phyloP scores from a whole-genome alignment of 306 rosid species.

The Albizia julibrissin region DNA sequence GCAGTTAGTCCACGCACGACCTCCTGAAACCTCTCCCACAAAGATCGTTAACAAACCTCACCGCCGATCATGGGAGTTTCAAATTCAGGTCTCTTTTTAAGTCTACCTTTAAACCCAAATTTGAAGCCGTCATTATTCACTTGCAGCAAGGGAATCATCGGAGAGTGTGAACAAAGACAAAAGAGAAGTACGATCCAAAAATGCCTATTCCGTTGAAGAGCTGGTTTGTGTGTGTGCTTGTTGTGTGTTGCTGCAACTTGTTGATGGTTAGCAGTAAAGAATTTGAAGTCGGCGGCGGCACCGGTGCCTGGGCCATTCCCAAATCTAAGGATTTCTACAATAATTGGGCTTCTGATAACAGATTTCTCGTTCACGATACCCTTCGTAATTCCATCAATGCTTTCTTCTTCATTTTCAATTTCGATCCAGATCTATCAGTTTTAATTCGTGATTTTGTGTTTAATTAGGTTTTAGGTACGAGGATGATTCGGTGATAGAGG shows the following conservation, averaged over 20 bases:
- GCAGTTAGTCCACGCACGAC: slow-evolving; percentile 27
- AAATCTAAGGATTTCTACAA: slow-evolving; percentile 51
- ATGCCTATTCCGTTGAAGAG: slow-evolving; percentile 39
- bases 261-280: slow-evolving; percentile 39
- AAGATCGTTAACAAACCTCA: slow-evolving; percentile 40
- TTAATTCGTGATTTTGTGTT: too few relatives aligned
- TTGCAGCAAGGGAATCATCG: background rate
- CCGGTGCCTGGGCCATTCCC: slow-evolving; percentile 68
- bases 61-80: background rate
- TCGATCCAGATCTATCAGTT: too few relatives aligned
- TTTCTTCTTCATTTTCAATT: background rate
- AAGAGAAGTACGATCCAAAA: too few relatives aligned
- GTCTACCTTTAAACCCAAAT: slow-evolving; percentile 10
- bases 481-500: slow-evolving; percentile 75
- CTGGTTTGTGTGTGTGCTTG: slow-evolving; percentile 34
- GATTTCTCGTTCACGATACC: slow-evolving; percentile 69
- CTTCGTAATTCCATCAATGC: slow-evolving; percentile 31
- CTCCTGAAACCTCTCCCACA: slow-evolving; percentile 47
- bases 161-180: background rate
- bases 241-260: slow-evolving; percentile 29
- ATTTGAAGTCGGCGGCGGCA: slow-evolving; percentile 59
- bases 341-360: slow-evolving; percentile 74
- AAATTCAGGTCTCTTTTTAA: slow-evolving; percentile 34
- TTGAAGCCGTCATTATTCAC: background rate
- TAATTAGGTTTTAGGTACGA: slow-evolving; percentile 59